These are phyloP conservation scores for Solanum chacoense DNA, from an alignment of 305 asterid genomes.

Conservation along the genomic window DNA sequence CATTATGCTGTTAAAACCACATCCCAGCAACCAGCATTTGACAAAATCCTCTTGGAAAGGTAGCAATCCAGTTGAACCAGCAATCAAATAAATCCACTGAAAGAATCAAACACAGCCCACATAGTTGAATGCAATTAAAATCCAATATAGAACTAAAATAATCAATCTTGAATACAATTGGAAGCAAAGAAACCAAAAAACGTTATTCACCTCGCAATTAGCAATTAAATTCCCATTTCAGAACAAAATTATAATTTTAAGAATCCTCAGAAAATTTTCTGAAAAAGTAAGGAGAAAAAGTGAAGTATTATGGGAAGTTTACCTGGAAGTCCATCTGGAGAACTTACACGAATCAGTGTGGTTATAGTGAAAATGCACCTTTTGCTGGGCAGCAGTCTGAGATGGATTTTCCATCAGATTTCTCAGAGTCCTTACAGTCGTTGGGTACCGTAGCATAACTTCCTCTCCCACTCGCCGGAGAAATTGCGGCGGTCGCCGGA, in stretches of 20 bases:
- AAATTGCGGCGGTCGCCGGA: background rate
- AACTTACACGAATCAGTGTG: slow-evolving; percentile 61
- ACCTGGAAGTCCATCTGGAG: slow-evolving; percentile 63
- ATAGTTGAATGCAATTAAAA: background rate
- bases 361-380: slow-evolving; percentile 40
- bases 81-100: background rate
- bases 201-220: background rate
- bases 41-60: background rate
- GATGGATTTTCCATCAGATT: slow-evolving; percentile 35
- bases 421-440: slow-evolving; percentile 24
- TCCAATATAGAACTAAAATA: background rate
- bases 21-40: background rate
- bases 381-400: slow-evolving; percentile 9
- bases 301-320: background rate
- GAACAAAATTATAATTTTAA: background rate
- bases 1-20: background rate
- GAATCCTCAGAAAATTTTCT: background rate
- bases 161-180: background rate
- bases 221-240: background rate
- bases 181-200: background rate
- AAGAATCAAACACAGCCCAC: background rate
- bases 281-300: background rate
- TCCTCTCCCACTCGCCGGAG: background rate
- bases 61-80: background rate
- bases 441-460: background rate